Conservation (phyloP, 768 basidiomycete genomes). For the Calocera cornea region DNA sequence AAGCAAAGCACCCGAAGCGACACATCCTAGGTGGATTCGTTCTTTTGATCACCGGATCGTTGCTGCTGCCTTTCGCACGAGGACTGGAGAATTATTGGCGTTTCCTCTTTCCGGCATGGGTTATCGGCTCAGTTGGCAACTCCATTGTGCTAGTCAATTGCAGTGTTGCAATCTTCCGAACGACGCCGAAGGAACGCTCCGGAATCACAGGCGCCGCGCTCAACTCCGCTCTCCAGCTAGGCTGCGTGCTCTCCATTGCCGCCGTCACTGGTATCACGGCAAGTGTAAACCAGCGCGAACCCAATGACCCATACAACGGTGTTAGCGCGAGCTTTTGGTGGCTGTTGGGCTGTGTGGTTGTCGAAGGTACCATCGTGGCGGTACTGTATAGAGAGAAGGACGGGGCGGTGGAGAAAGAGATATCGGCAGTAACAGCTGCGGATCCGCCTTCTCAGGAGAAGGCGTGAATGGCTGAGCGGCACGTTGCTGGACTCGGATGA, state of each 20-base stretch:
- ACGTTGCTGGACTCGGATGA: too few species aligned
- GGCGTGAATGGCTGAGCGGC: too few species aligned
- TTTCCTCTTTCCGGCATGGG: slow-evolving; percentile 37
- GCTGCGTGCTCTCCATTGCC: slow-evolving; percentile 39
- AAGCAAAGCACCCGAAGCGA: slow-evolving; percentile 30
- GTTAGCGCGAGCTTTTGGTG: not conserved
- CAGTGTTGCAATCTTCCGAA: slow-evolving; percentile 40
- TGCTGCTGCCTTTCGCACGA: slow-evolving; percentile 33
- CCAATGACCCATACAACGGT: not conserved
- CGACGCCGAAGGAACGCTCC: slow-evolving; percentile 33
- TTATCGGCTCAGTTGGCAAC: slow-evolving; percentile 34
- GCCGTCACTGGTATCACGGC: slow-evolving; percentile 37
- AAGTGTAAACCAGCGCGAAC: slow-evolving; percentile 21
- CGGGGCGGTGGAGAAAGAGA: not conserved
- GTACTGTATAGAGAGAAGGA: not conserved
- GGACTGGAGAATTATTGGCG: slow-evolving; percentile 32
- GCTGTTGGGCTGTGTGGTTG: not conserved
- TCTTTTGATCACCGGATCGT: slow-evolving; percentile 29
- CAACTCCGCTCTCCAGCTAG: slow-evolving; percentile 41
- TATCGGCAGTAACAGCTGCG: too few species aligned
- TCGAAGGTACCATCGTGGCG: not conserved
- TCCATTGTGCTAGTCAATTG: slow-evolving; percentile 34
- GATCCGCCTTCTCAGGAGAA: too few species aligned
- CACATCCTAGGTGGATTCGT: slow-evolving; percentile 33
- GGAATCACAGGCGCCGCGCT: slow-evolving; percentile 45